Base-by-base conservation (phyloP, 306 rosid species). In the Sechiopsis laciniata region DNA sequence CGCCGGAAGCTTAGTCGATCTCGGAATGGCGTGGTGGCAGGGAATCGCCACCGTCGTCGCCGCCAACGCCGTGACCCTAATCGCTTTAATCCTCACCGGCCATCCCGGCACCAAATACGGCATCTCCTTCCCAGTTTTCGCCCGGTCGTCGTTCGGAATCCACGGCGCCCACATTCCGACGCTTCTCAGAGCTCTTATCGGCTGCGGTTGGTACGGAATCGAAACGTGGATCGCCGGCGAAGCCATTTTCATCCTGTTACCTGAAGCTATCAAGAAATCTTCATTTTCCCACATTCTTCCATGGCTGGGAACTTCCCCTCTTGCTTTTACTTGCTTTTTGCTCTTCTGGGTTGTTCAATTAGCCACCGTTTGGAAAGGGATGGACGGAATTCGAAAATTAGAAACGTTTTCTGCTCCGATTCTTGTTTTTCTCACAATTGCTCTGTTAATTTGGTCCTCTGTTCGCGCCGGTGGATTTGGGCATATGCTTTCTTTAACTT, bases 1-100 rank as follows among this genome's bases (percentile, higher is more conserved):
- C 19, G 98, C 97, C 8, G 97, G 98, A 0, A 87, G 91, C 69
- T 85, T 93, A 3, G 97, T 93, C 19, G 97, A 93, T 21, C 94
- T 93, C 16, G 98, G 98, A 0, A 93, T 93, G 98, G 84, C 98
- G 9, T 94, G 98, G 97, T 88, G 96, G 98, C 97, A 94, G 80
- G 98, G 97, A 7, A 85, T 94, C 32, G 87, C 85, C 17, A 94
- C 97, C 8, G 97, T 94, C 21, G 87, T 89, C 16, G 48, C 77
- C 0, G 97, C 97, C 55, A 94, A 90, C 70, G 12, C 82, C 8
- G 78, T 90, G 10, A 82, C 89, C 1, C 46, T 88, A 48, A 53
- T 87, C 15, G 96, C 96, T 0, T 75, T 90, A 6, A 53, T 94
- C 14, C 88, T 90, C 54, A 87, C 96, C 5, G 97, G 96, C 10